Evolutionary conservation across 1,139 yeast species (phyloP).

Genomic region (Hansenula sp.): DNA sequence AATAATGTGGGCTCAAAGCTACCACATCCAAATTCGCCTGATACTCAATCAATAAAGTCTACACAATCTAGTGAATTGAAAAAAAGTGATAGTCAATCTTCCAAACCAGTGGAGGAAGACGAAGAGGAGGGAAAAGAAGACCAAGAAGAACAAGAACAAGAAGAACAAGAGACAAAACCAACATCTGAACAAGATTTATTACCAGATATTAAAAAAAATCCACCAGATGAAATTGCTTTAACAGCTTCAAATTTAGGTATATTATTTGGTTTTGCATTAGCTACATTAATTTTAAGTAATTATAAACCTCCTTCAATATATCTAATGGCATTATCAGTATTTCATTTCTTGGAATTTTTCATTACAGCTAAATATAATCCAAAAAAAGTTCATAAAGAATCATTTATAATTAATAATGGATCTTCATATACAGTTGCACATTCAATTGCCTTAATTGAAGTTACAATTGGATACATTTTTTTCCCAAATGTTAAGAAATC

Average conservation of each 20-base stretch:
- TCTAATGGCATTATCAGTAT: slow-evolving; percentile 46
- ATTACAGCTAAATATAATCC: slow-evolving; percentile 74
- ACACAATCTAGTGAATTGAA: too few relatives aligned
- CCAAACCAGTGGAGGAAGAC: background rate
- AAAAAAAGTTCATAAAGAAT: slow-evolving; percentile 60
- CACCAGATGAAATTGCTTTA: slow-evolving; percentile 31
- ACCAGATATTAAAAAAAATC: slow-evolving; percentile 30
- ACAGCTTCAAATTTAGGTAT: slow-evolving; percentile 38
- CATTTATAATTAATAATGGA: slow-evolving; percentile 76
- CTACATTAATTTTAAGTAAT: slow-evolving; percentile 23
- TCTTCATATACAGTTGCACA: slow-evolving; percentile 64
- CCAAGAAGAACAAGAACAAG: background rate
- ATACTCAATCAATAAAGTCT: too few relatives aligned
- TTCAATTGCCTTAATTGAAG: slow-evolving; percentile 44
- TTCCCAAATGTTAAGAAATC: slow-evolving; percentile 29
- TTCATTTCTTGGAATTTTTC: slow-evolving; percentile 80
- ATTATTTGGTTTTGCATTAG: slow-evolving; percentile 32
- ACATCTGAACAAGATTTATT: slow-evolving; percentile 13
- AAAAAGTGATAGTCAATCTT: too few relatives aligned
- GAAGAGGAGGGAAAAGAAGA: background rate
- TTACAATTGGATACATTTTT: slow-evolving; percentile 32
- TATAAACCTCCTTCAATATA: slow-evolving; percentile 43
- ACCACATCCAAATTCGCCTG: too few relatives aligned
- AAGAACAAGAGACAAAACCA: too few relatives aligned
- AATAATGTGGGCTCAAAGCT: too few relatives aligned